A percentile compares a stretch with the other conserved stretches of the same genome.
These are phyloP conservation scores for Yamagishiella unicocca DNA, from an alignment of 139 green algal species.

Conservation along the genomic window DNA sequence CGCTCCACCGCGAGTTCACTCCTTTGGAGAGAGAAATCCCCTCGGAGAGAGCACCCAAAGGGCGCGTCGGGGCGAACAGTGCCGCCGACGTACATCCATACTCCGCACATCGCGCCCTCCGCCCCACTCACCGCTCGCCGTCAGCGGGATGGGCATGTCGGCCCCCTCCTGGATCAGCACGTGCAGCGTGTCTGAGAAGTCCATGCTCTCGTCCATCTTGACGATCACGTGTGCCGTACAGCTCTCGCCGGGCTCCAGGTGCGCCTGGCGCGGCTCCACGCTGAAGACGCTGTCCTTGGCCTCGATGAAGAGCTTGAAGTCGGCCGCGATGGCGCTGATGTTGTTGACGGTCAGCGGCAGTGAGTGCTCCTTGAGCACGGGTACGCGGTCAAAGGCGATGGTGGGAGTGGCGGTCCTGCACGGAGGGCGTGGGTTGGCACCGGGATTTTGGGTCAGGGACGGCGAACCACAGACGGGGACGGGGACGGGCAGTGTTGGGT, in stretches of 20 bases:
- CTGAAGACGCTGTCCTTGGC: slow-evolving; percentile 70
- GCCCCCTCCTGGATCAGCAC: slow-evolving; percentile 81
- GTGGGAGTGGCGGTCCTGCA: slow-evolving; percentile 28
- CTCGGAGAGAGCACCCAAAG: too few species aligned
- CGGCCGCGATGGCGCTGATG: slow-evolving; percentile 75
- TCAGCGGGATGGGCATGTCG: slow-evolving; percentile 74
- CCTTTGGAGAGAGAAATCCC: too few species aligned
- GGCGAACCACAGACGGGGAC: too few species aligned
- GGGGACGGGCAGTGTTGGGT: too few species aligned
- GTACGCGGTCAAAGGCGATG: slow-evolving; percentile 75
- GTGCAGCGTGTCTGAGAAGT: slow-evolving; percentile 82
- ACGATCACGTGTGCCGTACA: slow-evolving; percentile 55
- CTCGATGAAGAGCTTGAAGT: slow-evolving; percentile 83
- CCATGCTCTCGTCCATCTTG: slow-evolving; percentile 53
- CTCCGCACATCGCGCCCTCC: neutral
- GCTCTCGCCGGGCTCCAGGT: slow-evolving; percentile 63
- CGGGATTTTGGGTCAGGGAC: too few species aligned
- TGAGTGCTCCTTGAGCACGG: slow-evolving; percentile 73
- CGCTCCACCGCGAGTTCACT: too few species aligned
- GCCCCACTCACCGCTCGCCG: slow-evolving; percentile 59
- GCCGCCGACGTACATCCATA: too few species aligned
- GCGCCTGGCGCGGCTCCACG: slow-evolving; percentile 62
- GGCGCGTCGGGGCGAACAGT: too few species aligned
- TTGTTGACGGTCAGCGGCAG: slow-evolving; percentile 76
- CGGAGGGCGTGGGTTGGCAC: too few species aligned